phyloP scores from a whole-genome alignment of 331 rosid species.

The Malus hybrid region DNA sequence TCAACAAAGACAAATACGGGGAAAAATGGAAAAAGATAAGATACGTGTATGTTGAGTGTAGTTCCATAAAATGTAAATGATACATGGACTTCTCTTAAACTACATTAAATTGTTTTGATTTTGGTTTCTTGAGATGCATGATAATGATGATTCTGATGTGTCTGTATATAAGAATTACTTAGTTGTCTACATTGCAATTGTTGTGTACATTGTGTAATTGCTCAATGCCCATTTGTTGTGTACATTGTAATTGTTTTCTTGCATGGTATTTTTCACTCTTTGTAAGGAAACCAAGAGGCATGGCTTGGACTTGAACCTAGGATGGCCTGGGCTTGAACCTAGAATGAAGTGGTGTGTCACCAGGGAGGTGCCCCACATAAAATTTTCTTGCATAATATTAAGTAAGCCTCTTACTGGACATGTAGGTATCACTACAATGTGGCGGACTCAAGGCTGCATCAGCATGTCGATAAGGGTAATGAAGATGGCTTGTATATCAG shows the following conservation, averaged over 20 bases:
- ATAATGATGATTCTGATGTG: background rate
- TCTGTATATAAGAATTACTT: background rate
- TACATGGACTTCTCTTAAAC: background rate
- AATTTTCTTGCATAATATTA: conserved; percentile 12
- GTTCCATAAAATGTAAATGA: background rate
- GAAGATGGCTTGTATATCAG: conserved; percentile 89
- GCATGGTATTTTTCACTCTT: background rate
- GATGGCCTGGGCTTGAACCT: background rate
- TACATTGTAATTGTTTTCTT: background rate
- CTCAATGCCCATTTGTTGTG: background rate
- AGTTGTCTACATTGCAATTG: background rate
- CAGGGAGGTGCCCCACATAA: background rate
- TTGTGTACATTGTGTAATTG: background rate
- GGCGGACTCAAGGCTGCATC: conserved; percentile 75
- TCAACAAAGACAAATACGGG: background rate
- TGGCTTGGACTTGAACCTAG: background rate
- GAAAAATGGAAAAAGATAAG: background rate
- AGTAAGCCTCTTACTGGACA: conserved; percentile 13
- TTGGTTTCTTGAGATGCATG: background rate
- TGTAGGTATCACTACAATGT: conserved; percentile 91
- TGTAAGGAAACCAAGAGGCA: background rate
- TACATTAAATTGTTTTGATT: background rate
- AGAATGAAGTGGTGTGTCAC: background rate
- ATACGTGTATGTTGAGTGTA: background rate
- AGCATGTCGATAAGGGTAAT: conserved; percentile 91